A percentile compares a stretch with the other conserved stretches of the same genome.
phyloP scores from a whole-genome alignment of 345 rosid genomes.

The Moricandia moricandioides region DNA sequence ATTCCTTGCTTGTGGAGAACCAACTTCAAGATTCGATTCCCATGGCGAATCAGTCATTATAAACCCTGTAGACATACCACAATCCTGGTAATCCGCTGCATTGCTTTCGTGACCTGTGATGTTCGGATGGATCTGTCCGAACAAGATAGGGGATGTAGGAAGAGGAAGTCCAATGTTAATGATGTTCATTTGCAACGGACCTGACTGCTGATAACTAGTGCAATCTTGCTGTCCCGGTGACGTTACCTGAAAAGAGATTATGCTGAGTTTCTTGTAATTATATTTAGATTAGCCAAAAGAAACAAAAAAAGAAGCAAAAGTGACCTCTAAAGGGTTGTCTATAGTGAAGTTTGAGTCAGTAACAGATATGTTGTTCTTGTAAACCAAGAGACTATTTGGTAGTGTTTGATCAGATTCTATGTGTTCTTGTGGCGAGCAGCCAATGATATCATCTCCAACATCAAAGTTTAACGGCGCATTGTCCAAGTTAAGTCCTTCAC shows the following conservation, averaged over 20 bases:
- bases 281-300: background rate
- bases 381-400: slow-evolving; percentile 39
- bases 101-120: slow-evolving; percentile 53
- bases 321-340: slow-evolving; percentile 22
- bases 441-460: slow-evolving; percentile 50
- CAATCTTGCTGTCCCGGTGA: slow-evolving; percentile 54
- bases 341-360: slow-evolving; percentile 26
- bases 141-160: slow-evolving; percentile 15
- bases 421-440: slow-evolving; percentile 38
- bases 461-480: slow-evolving; percentile 50
- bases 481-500: slow-evolving; percentile 51
- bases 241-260: slow-evolving; percentile 44
- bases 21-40: slow-evolving; percentile 63
- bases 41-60: slow-evolving; percentile 64
- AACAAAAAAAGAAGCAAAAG: background rate
- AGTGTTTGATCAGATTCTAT: slow-evolving; percentile 37
- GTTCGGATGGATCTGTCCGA: slow-evolving; percentile 55
- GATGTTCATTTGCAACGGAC: slow-evolving; percentile 27
- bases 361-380: slow-evolving; percentile 20
- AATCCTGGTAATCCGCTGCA: slow-evolving; percentile 63
- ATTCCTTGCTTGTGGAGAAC: slow-evolving; percentile 67
- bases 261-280: background rate
- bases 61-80: slow-evolving; percentile 55
- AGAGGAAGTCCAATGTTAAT: slow-evolving; percentile 45
- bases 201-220: slow-evolving; percentile 34